A percentile compares a stretch with the other conserved stretches of the same genome.
phyloP scores from a whole-genome alignment of 1,139 yeast species.

The Saccharomyces hybrid region DNA sequence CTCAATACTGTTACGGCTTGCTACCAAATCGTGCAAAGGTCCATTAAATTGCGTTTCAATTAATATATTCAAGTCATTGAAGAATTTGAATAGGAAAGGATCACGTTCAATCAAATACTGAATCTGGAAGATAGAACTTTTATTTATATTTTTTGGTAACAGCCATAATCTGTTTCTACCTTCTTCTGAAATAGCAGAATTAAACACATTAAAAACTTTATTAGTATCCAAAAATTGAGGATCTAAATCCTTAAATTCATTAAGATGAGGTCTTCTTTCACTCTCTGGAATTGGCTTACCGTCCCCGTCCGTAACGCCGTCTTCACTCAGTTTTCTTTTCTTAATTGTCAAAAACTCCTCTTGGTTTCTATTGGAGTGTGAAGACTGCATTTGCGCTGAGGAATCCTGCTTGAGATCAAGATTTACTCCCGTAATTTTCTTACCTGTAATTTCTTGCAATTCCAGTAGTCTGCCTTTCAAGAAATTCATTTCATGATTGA shows the following conservation, averaged over 20 bases:
- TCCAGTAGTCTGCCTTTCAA: slow-evolving; percentile 24
- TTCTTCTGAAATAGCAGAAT: not conserved
- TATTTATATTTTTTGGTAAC: not conserved
- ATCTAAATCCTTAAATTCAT: slow-evolving; percentile 4
- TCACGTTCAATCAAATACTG: not conserved
- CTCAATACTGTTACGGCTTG: not conserved
- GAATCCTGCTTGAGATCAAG: slow-evolving; percentile 4
- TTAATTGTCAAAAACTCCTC: not conserved
- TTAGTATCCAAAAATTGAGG: slow-evolving; percentile 3
- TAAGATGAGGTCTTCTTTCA: not conserved
- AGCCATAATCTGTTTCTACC: not conserved
- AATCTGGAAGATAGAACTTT: not conserved
- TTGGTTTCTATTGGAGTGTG: not conserved
- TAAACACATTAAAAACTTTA: slow-evolving; percentile 1
- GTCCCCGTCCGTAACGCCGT: not conserved
- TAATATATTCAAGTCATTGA: not conserved
- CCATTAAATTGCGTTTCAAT: not conserved
- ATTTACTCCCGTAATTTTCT: slow-evolving; percentile 14
- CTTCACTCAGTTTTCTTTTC: slow-evolving; percentile 9
- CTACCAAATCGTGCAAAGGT: not conserved
- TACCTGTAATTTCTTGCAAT: slow-evolving; percentile 27
- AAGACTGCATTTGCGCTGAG: not conserved
- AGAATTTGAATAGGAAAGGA: not conserved
- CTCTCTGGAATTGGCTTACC: not conserved
- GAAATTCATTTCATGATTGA: slow-evolving; percentile 25